phyloP scores from a whole-genome alignment of 345 rosid genomes.

The Garcia nutans region DNA sequence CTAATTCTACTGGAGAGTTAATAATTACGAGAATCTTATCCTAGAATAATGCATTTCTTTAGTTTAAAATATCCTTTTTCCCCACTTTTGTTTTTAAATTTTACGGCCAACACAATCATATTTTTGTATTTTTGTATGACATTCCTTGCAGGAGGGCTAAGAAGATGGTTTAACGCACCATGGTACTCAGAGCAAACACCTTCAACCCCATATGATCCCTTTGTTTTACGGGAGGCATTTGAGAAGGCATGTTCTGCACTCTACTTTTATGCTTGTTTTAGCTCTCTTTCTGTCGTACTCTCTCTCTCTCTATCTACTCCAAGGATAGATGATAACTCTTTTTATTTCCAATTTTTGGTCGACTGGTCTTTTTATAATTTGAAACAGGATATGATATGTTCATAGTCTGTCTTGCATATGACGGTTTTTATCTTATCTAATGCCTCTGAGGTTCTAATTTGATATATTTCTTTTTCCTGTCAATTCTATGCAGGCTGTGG shows the following conservation, averaged over 20 bases:
- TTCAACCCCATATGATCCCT: slow-evolving; percentile 62
- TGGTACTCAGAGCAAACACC: slow-evolving; percentile 72
- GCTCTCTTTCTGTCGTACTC: neutral
- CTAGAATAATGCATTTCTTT: neutral
- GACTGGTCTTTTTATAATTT: neutral
- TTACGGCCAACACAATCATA: neutral
- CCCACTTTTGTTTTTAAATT: neutral
- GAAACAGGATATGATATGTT: neutral
- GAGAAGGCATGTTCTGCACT: slow-evolving; percentile 54
- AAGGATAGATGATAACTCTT: neutral
- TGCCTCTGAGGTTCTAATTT: neutral
- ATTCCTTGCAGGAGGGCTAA: slow-evolving; percentile 53
- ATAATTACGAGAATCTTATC: neutral
- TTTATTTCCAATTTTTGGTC: neutral
- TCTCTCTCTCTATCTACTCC: neutral
- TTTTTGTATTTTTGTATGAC: slow-evolving; percentile 8
- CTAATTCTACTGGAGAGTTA: neutral
- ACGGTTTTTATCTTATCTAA: neutral
- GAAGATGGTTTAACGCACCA: slow-evolving; percentile 79
- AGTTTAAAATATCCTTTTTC: neutral
- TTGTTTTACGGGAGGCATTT: slow-evolving; percentile 48
- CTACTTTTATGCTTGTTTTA: slow-evolving; percentile 5
- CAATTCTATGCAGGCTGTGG: slow-evolving; percentile 55
- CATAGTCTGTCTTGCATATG: neutral
- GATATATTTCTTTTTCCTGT: neutral